phyloP scores from a whole-genome alignment of 371 early-diverging fungal species.

The Syncephalastrum contaminatum region DNA sequence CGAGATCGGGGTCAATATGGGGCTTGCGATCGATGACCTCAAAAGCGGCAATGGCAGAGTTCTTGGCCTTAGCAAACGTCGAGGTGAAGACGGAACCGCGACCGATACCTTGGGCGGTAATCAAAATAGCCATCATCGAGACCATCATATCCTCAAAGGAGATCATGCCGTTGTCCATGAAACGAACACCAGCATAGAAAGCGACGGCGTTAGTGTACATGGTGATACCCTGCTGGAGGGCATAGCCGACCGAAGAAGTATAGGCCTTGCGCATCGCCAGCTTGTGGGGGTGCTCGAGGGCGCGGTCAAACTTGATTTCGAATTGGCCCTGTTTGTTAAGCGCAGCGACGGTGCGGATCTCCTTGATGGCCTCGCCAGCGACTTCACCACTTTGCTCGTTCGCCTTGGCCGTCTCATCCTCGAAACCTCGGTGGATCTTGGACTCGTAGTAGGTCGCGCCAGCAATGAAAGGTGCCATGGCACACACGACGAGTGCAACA shows the following conservation, averaged over 20 bases:
- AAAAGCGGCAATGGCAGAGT: slow-evolving; percentile 78
- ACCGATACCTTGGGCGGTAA: slow-evolving; percentile 70
- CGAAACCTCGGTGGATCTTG: slow-evolving; percentile 52
- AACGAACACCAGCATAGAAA: slow-evolving; percentile 58
- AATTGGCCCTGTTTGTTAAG: slow-evolving; percentile 79
- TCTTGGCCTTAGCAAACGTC: slow-evolving; percentile 74
- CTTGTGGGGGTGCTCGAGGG: slow-evolving; percentile 65
- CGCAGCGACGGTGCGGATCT: slow-evolving; percentile 86
- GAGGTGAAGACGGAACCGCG: slow-evolving; percentile 57
- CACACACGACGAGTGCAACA: slow-evolving; percentile 58
- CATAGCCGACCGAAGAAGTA: slow-evolving; percentile 63
- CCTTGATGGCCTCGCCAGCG: slow-evolving; percentile 83
- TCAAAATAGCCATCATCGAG: slow-evolving; percentile 76
- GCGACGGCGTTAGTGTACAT: slow-evolving; percentile 65
- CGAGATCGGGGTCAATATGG: slow-evolving; percentile 66
- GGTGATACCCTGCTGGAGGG: slow-evolving; percentile 64
- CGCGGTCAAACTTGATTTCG: slow-evolving; percentile 54
- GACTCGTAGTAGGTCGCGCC: slow-evolving; percentile 46
- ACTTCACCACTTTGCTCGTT: slow-evolving; percentile 73
- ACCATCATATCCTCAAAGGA: slow-evolving; percentile 50
- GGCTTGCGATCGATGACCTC: slow-evolving; percentile 74
- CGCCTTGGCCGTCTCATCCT: slow-evolving; percentile 61
- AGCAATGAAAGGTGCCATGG: slow-evolving; percentile 51
- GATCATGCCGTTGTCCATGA: slow-evolving; percentile 37
- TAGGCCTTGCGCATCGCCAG: slow-evolving; percentile 58